Evolutionary conservation across 2,329 filamentous ascomycete genomes (phyloP).

Genomic region (Xylaria sp.): DNA sequence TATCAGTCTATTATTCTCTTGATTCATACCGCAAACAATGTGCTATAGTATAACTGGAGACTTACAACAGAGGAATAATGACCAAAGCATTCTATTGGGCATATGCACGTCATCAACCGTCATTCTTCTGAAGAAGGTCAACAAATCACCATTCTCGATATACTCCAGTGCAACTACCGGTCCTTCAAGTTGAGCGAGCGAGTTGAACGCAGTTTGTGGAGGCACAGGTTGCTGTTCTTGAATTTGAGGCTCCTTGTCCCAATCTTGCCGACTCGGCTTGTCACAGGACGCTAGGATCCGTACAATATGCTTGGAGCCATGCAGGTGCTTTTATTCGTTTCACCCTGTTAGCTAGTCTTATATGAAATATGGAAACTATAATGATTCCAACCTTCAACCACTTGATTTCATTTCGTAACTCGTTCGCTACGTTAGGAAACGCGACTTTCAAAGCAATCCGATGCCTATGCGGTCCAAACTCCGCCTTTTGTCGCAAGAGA

Average conservation of each 20-base stretch:
- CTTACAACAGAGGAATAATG: constrained; percentile 26
- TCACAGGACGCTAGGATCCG: constrained; percentile 14
- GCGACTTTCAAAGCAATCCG: constrained; percentile 19
- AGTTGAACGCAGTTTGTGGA: constrained; percentile 9
- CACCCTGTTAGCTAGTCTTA: not conserved
- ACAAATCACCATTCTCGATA: constrained; percentile 19
- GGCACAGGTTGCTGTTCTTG: not conserved
- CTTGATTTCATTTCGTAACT: constrained; percentile 11
- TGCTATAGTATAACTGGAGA: not conserved
- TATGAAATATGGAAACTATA: not conserved
- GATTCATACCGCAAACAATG: not conserved
- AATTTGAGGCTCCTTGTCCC: not conserved
- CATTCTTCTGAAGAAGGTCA: constrained; percentile 1
- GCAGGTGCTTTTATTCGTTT: not conserved
- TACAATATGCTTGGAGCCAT: constrained; percentile 24
- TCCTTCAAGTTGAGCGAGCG: constrained; percentile 10
- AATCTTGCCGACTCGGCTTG: not conserved
- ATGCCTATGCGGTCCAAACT: not conserved
- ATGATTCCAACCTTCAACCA: constrained; percentile 19
- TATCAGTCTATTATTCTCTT: not conserved
- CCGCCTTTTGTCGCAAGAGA: constrained; percentile 7
- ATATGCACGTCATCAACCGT: not conserved
- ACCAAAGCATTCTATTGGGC: constrained; percentile 25
- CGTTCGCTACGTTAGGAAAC: not conserved
- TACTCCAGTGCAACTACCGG: constrained; percentile 24